Conservation (phyloP, 352 stramenopile genomes). For the Phytophthora colocasiae region DNA sequence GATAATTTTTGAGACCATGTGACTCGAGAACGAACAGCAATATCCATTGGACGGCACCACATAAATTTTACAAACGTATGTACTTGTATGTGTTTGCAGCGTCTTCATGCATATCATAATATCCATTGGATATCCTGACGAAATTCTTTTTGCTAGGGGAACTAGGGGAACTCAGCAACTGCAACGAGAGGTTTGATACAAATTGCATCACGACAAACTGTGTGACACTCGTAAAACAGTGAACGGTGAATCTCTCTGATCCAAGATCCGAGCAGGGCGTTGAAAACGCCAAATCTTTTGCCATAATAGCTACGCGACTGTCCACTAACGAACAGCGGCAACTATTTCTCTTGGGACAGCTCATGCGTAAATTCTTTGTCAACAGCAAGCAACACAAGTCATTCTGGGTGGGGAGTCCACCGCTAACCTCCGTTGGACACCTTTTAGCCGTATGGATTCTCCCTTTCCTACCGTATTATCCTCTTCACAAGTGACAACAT, state of each 20-base stretch:
- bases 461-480: slow-evolving; percentile 3
- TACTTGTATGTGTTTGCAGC: no score
- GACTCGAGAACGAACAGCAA: slow-evolving; percentile 8
- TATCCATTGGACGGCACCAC: not conserved
- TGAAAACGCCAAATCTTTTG: slow-evolving; percentile 7
- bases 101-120: not conserved
- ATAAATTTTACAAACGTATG: not conserved
- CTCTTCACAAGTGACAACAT: slow-evolving; percentile 11
- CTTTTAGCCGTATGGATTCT: slow-evolving; percentile 19
- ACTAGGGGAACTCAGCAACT: slow-evolving; percentile 1
- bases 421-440: slow-evolving; percentile 17
- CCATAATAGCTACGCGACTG: not conserved
- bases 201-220: slow-evolving; percentile 13
- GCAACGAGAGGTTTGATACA: not conserved
- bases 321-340: slow-evolving; percentile 1
- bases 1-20: not conserved
- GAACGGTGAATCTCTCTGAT: slow-evolving; percentile 13
- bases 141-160: not conserved
- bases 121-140: not conserved
- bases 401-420: no score
- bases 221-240: slow-evolving; percentile 2
- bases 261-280: not conserved
- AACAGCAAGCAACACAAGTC: slow-evolving; percentile 8
- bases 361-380: not conserved
- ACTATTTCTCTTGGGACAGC: slow-evolving; percentile 12